Base-by-base conservation (phyloP, 1,284 basidiomycete genomes). In the Cutaneotrichosporon sp. region DNA sequence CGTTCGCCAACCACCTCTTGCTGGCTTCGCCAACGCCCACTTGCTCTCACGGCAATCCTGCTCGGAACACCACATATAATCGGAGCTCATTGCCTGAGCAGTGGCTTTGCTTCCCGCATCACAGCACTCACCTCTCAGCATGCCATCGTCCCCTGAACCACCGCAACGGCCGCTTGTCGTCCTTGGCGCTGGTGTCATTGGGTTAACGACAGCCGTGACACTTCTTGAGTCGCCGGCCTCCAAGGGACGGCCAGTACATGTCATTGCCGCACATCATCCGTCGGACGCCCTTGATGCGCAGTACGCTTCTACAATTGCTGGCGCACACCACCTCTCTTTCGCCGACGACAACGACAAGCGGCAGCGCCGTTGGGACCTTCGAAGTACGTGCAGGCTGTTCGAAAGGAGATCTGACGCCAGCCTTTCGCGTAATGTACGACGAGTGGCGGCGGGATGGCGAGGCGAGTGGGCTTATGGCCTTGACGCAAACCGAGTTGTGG, bases 301-400 rank as follows among this genome's bases (percentile, higher is more conserved):
- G 8, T 76, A 73, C 39, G 71, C 74, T 4, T 56, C 50, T 4
- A 61, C 63, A 1, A 66, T 67, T 2, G 74, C 74, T 7, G 74
- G 74, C 1, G 74, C 74, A 3, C 74, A 76, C 58, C 74, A 76
- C 49, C 56, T 76, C 18, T 67, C 64, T 43, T 76, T 76, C 59
- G 74, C 74, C 1, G 68, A 65, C 37, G 65, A 74, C 51, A 57
- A 34, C 10, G 73, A 74, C 55, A 55, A 42, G 38, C 44, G 67
- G 9, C 73, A 75, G 56, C 26, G 59, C 1, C 43, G 49, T 8
- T 68, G 69, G 62, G 74, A 76, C 52, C 48, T 55, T 43, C 33
- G 56, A 13, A 76, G 70, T 72, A 52, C 61, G 68, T 63, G 1
- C 33, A 15, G 13, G 5, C 46, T 22, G 8, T 30, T 2, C 35